Base-by-base conservation (phyloP, 1,139 yeast species). In the Yamadazyma diddensiae region DNA sequence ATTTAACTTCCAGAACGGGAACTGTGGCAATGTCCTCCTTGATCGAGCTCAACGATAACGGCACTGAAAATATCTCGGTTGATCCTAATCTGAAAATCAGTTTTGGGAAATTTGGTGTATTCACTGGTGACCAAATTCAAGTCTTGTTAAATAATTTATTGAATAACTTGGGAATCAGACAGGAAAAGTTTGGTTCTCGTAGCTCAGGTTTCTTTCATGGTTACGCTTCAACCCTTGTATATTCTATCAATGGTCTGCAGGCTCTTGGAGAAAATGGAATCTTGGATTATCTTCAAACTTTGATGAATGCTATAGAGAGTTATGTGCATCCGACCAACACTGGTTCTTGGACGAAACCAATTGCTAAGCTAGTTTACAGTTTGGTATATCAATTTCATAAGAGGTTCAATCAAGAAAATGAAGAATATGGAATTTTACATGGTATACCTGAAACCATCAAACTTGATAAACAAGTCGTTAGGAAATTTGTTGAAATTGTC, bases 241-340 rank as follows among this genome's bases (percentile, higher is more conserved):
- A 73, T 52, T 81, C 94, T 0, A 59, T 88, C 6, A 70, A 70
- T 23, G 83, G 87, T 0, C 61, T 67, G 9, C 49, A 58, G 23
- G 59, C 66, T 1, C 46, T 62, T 8, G 62, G 49, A 6, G 47
- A 57, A 4, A 70, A 61, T n/a, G 75, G 75, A 2, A 69, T 82
- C 10, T 53, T 84, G 44, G 74, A 68, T 9, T 64, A 71, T 25
- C 49, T 92, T 11, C 65, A 67, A 24, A 69, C 77, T 0, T 59
- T 85, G 26, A 50, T 82, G 17, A 79, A 80, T 41, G 79, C 95
- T 0, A 66, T 88, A n/a, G 82, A 78, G 43, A 85, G 96, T 22
- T 86, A 82, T 57, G 81, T 81, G 9, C 97, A 92, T 57, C 98
- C 98, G 4, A 88, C 97, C 0, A 90, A 90, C 53, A 59, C 71